Evolutionary conservation across 768 basidiomycete genomes (phyloP).

Genomic region (Trametes sanguinea): DNA sequence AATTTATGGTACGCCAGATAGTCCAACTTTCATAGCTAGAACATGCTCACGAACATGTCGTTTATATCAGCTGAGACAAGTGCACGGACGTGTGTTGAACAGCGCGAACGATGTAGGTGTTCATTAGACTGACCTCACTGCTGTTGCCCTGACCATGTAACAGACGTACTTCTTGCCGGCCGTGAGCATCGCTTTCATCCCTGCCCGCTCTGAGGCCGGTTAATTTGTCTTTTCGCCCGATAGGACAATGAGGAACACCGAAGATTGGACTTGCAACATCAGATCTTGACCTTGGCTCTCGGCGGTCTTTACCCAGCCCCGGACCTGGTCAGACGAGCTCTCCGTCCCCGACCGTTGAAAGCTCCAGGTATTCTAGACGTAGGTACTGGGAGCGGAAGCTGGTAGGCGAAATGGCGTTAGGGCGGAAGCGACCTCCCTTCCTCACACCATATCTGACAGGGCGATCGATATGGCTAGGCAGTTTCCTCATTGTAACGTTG

Average conservation of each 20-base stretch:
- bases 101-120: constrained; percentile 34
- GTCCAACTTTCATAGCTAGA: neutral
- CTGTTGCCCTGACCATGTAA: neutral
- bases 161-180: constrained; percentile 36
- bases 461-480: constrained; percentile 37
- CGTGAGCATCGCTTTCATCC: constrained; percentile 19
- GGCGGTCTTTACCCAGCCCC: constrained; percentile 32
- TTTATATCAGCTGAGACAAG: constrained; percentile 27
- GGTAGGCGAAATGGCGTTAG: constrained; percentile 27
- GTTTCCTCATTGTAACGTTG: constrained; percentile 37
- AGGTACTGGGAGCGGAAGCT: constrained; percentile 38
- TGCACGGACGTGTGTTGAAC: constrained; percentile 34
- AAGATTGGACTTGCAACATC: constrained; percentile 36
- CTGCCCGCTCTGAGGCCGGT: neutral
- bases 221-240: neutral
- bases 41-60: neutral
- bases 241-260: constrained; percentile 37
- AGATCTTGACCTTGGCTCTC: constrained; percentile 31
- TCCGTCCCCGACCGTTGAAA: constrained; percentile 30
- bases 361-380: constrained; percentile 33
- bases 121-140: neutral
- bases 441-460: constrained; percentile 24
- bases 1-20: constrained; percentile 26
- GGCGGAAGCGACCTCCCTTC: neutral
- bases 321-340: constrained; percentile 31